Conservation (phyloP, 2,329 filamentous ascomycete species). For the Xylariaceae sp. region DNA sequence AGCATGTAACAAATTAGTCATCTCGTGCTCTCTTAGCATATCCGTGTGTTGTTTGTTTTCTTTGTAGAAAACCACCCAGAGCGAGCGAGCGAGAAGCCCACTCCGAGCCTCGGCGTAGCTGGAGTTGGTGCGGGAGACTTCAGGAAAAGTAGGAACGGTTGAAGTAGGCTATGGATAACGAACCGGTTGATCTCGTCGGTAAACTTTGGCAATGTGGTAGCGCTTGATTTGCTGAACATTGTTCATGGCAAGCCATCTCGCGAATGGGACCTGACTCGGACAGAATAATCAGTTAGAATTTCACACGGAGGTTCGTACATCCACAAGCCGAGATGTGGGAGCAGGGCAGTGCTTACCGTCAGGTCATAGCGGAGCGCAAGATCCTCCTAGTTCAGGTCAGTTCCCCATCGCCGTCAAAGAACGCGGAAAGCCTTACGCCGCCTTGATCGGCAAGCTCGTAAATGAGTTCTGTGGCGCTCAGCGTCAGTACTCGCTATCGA, state of each 20-base stretch:
- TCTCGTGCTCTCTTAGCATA: not conserved
- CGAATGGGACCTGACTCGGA: slow-evolving; percentile 53
- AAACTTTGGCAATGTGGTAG: slow-evolving; percentile 76
- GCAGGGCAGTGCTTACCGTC: slow-evolving; percentile 42
- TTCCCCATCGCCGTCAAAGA: not conserved
- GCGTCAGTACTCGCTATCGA: not conserved
- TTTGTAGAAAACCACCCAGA: too few species aligned
- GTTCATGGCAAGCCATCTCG: slow-evolving; percentile 75
- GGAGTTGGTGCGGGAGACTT: too few species aligned
- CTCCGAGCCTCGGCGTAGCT: too few species aligned
- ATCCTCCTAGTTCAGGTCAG: slow-evolving; percentile 46
- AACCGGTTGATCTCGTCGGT: slow-evolving; percentile 68
- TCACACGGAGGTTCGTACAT: too few species aligned
- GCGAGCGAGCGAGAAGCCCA: too few species aligned
- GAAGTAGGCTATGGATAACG: slow-evolving; percentile 5
- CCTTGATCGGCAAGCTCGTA: slow-evolving; percentile 81
- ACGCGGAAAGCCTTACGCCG: slow-evolving; percentile 65
- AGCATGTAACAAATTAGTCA: slow-evolving; percentile 3
- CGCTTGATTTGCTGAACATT: slow-evolving; percentile 64
- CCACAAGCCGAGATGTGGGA: not conserved
- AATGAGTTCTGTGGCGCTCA: slow-evolving; percentile 44
- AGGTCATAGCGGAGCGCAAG: slow-evolving; percentile 78
- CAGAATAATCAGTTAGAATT: not conserved
- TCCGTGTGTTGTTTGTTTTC: too few species aligned
- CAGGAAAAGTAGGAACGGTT: not conserved